Base-by-base conservation (phyloP, 2,329 filamentous ascomycete genomes). In the Exophiala aquamarina region DNA sequence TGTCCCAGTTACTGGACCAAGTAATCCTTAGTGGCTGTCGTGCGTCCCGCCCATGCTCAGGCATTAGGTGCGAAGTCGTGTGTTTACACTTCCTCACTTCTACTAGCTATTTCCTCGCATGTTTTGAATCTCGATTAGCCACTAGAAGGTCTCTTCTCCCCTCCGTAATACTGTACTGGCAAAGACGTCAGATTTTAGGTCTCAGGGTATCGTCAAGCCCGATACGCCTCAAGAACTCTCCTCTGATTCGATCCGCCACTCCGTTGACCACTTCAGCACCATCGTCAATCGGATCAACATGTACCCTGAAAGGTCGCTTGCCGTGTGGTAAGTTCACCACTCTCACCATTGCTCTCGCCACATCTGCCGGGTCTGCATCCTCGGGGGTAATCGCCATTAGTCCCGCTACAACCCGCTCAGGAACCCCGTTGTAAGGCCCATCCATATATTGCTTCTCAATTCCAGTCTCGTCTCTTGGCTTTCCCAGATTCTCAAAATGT, bases 401-500 rank as follows among this genome's bases (percentile, higher is more conserved):
- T 1, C 44, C 44, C 11, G 42, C 35, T 5, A 28, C 21, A 13
- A 10, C 11, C 11, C 29, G 17, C 4, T 32, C 21, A n/a, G 29
- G 20, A 20, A 26, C 33, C 3, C 43, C 48, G 21, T 33, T 41
- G 14, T 34, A 26, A n/a, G 38, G 32, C 15, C 43, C 37, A 14
- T 50, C 41, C 34, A 39, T 34, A 11, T 50, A 41, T 33, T 48
- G 32, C 3, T 42, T 17, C 18, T 47, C 42, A 4, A 50, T 20
- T 11, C 8, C 13, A 20, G 32, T 26, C 9, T 7, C 14, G 40
- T 48, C 51, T 2, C 20, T 41, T 15, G 48, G 31, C 31, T 32
- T 38, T 31, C 39, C 37, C 11, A 48, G 44, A 5, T 40, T 37
- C 6, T 39, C 37, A 20, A 49, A 55, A 41, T 55, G 52, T 18